Base-by-base conservation (phyloP, 1,284 basidiomycete genomes). In the Ceratobasidium sp. region DNA sequence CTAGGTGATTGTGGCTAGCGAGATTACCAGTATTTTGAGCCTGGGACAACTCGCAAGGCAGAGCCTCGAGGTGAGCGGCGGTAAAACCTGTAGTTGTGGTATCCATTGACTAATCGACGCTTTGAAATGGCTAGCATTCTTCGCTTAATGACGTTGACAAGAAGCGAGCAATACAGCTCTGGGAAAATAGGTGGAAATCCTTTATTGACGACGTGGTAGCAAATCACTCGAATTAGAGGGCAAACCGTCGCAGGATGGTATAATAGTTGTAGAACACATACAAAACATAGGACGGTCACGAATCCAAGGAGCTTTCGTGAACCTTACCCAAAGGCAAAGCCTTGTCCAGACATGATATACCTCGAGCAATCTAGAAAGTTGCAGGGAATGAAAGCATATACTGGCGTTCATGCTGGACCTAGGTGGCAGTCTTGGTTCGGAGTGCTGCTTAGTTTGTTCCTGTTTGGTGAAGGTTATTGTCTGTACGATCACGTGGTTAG, bases 1-100 rank as follows among this genome's bases (percentile, higher is more conserved):
- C 9, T 52, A 79, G 78, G 77, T 77, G 9, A 61, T 79, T 6
- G 76, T 79, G 5, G 76, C 78, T 17, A 79, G 78, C 52, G 77
- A 79, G 49, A 71, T 79, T 32, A 76, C 78, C 8, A 75, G 52
- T 22, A 90, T 93, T 19, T 84, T 86, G 57, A 91, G 90, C 11
- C 84, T 92, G 9, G 87, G 88, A 0, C 85, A 88, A 76, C 83
- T 92, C 25, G 91, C 90, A 2, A 85, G 88, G 67, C 90, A 91
- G 79, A 92, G 91, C 80, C 85, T 92, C 76, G 84, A 87, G 85
- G 91, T 90, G 70, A 80, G 85, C n/a, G n/a, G n/a, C n/a, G n/a
- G n/a, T n/a, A n/a, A n/a, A n/a, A n/a, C n/a, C n/a, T n/a, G n/a
- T n/a, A n/a, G n/a, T n/a, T n/a, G n/a, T 40, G 9, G 9, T 40